These are phyloP conservation scores for Intubia oerlemansii DNA, from an alignment of 2,329 filamentous ascomycete genomes.

Conservation along the genomic window DNA sequence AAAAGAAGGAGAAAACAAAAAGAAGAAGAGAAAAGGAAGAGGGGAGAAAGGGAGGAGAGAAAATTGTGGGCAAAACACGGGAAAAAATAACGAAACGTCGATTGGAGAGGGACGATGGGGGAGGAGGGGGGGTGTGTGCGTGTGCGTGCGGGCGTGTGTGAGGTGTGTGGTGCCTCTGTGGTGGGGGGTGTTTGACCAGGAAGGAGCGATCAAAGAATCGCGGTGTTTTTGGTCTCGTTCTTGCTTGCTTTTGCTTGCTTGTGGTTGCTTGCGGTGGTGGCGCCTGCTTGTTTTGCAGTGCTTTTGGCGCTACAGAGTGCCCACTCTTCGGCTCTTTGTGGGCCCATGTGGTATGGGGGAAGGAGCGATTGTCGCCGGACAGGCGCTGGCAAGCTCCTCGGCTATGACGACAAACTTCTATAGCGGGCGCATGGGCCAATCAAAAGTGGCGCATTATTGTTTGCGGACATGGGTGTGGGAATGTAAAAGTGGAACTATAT, in stretches of 20 bases:
- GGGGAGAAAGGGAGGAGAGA: slow-evolving; percentile 4
- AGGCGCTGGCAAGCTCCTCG: slow-evolving; percentile 9
- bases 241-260: too few relatives aligned
- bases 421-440: slow-evolving; percentile 10
- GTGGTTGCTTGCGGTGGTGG: too few relatives aligned
- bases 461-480: slow-evolving; percentile 2
- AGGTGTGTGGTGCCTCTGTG: not conserved
- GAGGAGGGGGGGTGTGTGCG: slow-evolving; percentile 3
- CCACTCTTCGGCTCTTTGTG: too few relatives aligned
- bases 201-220: too few relatives aligned
- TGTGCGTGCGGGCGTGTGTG: not conserved
- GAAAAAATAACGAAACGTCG: slow-evolving; percentile 5
- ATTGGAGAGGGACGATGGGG: slow-evolving; percentile 4
- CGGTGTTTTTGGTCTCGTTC: too few relatives aligned
- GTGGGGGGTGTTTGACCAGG: too few relatives aligned
- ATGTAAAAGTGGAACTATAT: too few relatives aligned
- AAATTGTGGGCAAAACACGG: slow-evolving; percentile 5
- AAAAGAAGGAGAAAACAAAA: not conserved
- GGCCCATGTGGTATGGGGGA: too few relatives aligned
- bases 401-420: slow-evolving; percentile 11
- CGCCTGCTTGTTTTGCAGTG: too few relatives aligned
- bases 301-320: too few relatives aligned
- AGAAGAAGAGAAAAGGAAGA: not conserved
- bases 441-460: slow-evolving; percentile 11
- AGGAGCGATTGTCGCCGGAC: too few relatives aligned